Evolutionary conservation across 345 rosid species (phyloP).

Genomic region (Salix exigua): DNA sequence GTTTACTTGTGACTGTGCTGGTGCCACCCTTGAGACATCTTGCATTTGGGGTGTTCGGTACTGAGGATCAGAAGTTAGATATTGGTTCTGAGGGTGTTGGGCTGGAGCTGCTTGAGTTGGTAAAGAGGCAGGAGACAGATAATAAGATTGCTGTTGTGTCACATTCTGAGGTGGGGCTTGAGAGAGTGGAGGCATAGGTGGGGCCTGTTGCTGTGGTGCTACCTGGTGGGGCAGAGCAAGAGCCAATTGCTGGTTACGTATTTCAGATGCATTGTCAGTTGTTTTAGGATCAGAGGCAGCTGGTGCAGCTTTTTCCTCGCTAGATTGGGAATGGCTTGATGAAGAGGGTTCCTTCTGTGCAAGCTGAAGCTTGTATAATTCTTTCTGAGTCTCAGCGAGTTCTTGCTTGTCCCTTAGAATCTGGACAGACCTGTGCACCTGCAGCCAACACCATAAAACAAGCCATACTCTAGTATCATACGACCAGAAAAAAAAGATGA

Average conservation of each 20-base stretch:
- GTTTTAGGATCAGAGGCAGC: slow-evolving; percentile 59
- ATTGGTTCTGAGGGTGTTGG: slow-evolving; percentile 54
- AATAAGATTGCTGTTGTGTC: slow-evolving; percentile 67
- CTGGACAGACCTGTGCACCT: slow-evolving; percentile 99
- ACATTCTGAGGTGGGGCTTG: slow-evolving; percentile 52
- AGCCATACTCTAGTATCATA: slow-evolving; percentile 6
- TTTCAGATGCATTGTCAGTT: slow-evolving; percentile 52
- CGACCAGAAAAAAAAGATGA: neutral
- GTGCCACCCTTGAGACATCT: slow-evolving; percentile 55
- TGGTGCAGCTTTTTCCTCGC: slow-evolving; percentile 62
- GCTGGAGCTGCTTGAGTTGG: slow-evolving; percentile 42
- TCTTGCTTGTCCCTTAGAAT: slow-evolving; percentile 97
- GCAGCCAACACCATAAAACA: slow-evolving; percentile 19
- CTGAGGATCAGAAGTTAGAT: slow-evolving; percentile 58
- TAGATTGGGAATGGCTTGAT: slow-evolving; percentile 56
- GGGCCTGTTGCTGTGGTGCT: slow-evolving; percentile 56
- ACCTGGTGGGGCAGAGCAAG: slow-evolving; percentile 89
- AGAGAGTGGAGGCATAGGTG: slow-evolving; percentile 37
- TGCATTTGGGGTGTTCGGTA: slow-evolving; percentile 61
- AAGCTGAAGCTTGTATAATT: slow-evolving; percentile 85
- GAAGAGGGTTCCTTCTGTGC: slow-evolving; percentile 80
- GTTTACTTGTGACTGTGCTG: slow-evolving; percentile 52
- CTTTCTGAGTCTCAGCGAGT: slow-evolving; percentile 90
- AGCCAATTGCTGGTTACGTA: slow-evolving; percentile 78
- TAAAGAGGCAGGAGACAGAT: slow-evolving; percentile 54